Conservation (phyloP, 2,329 filamentous ascomycete species). For the Gaeumannomyces sp. region DNA sequence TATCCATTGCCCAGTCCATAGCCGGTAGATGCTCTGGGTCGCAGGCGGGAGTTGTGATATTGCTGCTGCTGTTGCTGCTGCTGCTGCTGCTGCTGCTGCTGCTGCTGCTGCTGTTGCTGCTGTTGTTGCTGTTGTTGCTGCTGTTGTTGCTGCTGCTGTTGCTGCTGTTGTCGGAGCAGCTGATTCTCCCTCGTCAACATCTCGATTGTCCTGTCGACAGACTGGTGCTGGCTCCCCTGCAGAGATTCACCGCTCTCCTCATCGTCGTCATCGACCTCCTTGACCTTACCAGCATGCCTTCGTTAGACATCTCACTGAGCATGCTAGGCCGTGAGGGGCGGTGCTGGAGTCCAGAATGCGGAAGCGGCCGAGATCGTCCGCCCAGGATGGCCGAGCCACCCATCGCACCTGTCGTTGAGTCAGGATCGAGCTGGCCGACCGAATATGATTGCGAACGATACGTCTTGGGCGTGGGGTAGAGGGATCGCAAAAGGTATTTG, state of each 20-base stretch:
- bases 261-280: constrained; percentile 64
- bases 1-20: constrained; percentile 53
- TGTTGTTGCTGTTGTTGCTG: constrained; percentile 21
- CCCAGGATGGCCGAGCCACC: constrained; percentile 42
- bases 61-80: constrained; percentile 29
- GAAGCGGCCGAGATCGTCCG: constrained; percentile 45
- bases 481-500: constrained; percentile 85
- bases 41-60: constrained; percentile 47
- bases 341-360: constrained; percentile 67
- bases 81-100: constrained; percentile 35
- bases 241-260: constrained; percentile 50
- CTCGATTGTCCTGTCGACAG: constrained; percentile 54
- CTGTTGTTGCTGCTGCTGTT: no score
- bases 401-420: constrained; percentile 39
- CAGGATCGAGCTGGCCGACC: constrained; percentile 79
- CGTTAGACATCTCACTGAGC: constrained; percentile 65
- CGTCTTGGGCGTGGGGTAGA: constrained; percentile 83
- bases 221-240: constrained; percentile 48
- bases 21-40: constrained; percentile 52
- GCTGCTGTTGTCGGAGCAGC: constrained; percentile 42
- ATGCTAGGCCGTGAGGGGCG: constrained; percentile 74
- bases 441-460: constrained; percentile 97
- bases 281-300: constrained; percentile 60
- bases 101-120: constrained; percentile 21
- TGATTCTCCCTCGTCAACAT: constrained; percentile 57